Evolutionary conservation across 2,329 filamentous ascomycete species (phyloP), one percentile per base, ranked within the genome.

Genomic region (Botryotinia globosa): DNA sequence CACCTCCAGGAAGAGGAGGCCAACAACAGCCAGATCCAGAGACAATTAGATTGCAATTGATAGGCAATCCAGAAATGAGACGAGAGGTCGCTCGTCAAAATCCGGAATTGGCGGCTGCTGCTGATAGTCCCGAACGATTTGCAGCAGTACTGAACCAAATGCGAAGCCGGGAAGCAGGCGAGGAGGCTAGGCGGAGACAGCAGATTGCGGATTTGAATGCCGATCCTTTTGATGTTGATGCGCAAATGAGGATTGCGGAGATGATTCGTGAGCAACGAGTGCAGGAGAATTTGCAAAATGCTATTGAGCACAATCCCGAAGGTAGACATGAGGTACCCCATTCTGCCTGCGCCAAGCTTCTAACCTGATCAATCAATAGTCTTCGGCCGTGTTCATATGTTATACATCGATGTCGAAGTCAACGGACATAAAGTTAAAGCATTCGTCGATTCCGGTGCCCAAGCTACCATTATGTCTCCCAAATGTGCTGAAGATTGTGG

Each of bases 381-480:
- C 42, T 99, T 99, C 80, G 96, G 94, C 71, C 89, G 92, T 77
- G 96, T 99, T 58, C 94, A 95, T 78, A 96, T 99, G 91, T 89
- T 99, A 65, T 99, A 99, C 83, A 92, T 98, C 77, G 91, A 97
- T 80, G 94, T 97, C 74, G 93, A 97, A 81, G 96, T 99, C 78
- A 99, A 99, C 82, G 92, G 93, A 20, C 88, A 93, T 78, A 93
- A 92, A 73, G 91, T 99, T 78, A 98, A 98, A 85, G 96, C 95
- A 4, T 92, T 99, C 77, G 96, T 99, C 74, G 96, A 99, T 82
- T 98, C 96, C 2, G 96, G 96, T 74, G 96, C 96, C 37, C 96
- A 99, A 84, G 94, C 95, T 39, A 99, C 96, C 69, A 98, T 99
- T 84, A 99, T 99, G 96, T 98, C 95, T 8, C 96, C 96, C 8